Base-by-base conservation (phyloP, 2,329 filamentous ascomycete species). In the Stachybotrys echinatus region DNA sequence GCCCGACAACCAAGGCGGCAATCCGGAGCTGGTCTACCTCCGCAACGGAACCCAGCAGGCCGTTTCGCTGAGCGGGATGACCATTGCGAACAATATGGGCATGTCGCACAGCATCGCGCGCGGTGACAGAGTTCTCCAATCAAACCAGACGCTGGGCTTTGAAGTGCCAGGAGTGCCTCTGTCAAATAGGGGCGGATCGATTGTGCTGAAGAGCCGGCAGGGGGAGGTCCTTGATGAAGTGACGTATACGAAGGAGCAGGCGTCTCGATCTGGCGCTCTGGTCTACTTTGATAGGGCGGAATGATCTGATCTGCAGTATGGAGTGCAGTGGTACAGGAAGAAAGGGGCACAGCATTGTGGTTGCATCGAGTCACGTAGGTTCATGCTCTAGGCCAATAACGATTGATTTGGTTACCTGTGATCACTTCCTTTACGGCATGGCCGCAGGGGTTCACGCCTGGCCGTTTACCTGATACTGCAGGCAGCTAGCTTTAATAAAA, bases 21-120 rank as follows among this genome's bases (percentile, higher is more conserved):
- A 42, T 14, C 48, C 47, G 2, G 52, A 54, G 31, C 19, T 48
- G n/a, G 40, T 52, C n/a, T 34, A 18, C n/a, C 42, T 51, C 21
- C 23, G 34, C 27, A 54, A 49, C 40, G 49, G 40, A 20, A 23
- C 19, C 2, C 6, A 14, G 17, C 23, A 20, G n/a, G 17, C 43
- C 7, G 38, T 50, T 19, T 47, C 31, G 14, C 44, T 54, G 19
- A 23, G 20, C 12, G 39, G 47, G 8, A 49, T 47, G 49, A 43
- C 21, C 20, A 48, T 54, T 34, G 47, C 17, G 45, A 49, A 48
- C 43, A 12, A 51, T n/a, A 18, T n/a, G 6, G 43, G 44, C 7
- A 38, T 21, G 12, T 37, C 31, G 10, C 18, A 45, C 17, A 10
- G 2, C 31, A 12, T 39, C 51, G 7, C 34, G 48, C 12, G 43